Evolutionary conservation across 352 stramenopile genomes (phyloP).

Genomic region (Lagenidium giganteum): DNA sequence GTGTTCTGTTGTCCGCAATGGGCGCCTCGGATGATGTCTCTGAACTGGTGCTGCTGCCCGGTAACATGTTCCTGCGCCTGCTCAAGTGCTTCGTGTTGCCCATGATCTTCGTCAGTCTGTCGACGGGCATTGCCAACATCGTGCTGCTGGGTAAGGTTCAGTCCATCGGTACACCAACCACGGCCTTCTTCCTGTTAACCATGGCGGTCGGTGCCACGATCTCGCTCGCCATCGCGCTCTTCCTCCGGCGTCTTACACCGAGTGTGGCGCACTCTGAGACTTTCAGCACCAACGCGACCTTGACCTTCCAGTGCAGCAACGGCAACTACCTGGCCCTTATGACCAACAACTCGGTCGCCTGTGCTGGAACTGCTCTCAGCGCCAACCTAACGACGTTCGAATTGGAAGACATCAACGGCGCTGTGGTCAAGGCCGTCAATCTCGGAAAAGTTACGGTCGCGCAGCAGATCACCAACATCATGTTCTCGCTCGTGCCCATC

Average conservation of each 20-base stretch:
- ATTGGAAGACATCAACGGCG: slow-evolving; percentile 4
- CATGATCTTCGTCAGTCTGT: slow-evolving; percentile 14
- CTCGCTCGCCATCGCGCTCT: neutral
- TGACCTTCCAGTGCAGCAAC: slow-evolving; percentile 3
- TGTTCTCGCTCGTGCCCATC: slow-evolving; percentile 9
- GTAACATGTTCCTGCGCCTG: slow-evolving; percentile 36
- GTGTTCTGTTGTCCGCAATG: slow-evolving; percentile 25
- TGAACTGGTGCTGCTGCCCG: slow-evolving; percentile 30
- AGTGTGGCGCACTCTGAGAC: neutral
- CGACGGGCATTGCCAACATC: slow-evolving; percentile 6
- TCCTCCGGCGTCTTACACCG: neutral
- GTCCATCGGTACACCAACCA: slow-evolving; percentile 4
- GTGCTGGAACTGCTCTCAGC: neutral
- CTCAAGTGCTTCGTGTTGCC: slow-evolving; percentile 47
- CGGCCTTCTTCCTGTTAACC: slow-evolving; percentile 5
- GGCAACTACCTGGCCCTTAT: slow-evolving; percentile 3
- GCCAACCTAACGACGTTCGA: slow-evolving; percentile 2
- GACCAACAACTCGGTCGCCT: neutral
- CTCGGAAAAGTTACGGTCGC: neutral
- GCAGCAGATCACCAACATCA: slow-evolving; percentile 10
- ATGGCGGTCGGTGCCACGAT: slow-evolving; percentile 1
- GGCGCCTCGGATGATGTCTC: slow-evolving; percentile 28
- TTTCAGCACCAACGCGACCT: slow-evolving; percentile 6
- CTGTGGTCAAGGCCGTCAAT: neutral
- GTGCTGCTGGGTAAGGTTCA: slow-evolving; percentile 11